Evolutionary conservation across 1,139 yeast species (phyloP), one percentile per base, ranked within the genome.

Genomic region (Nakaseomyces kungkrabaensis): DNA sequence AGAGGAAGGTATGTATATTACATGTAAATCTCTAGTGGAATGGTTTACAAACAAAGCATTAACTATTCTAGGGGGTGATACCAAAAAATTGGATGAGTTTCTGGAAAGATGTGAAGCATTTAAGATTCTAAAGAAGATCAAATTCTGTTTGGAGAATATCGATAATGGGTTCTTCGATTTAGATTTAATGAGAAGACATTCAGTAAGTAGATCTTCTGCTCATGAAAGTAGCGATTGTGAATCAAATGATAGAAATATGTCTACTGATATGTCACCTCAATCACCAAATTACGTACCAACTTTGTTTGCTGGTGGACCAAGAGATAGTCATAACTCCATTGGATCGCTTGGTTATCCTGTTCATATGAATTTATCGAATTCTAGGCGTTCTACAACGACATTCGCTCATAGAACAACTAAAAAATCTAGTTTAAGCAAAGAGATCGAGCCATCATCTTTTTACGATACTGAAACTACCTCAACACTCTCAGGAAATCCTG

Each of bases 161-260:
- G 83, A 79, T 59, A 85, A 82, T 61, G 87, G 87, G 0, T 76
- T 75, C 56, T 65, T 82, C 61, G 87, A 82, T 63, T 63, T 78
- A 42, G 73, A 76, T 0, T 65, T 82, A 38, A 66, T 82, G 59
- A 73, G 76, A 59, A 76, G 76, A 52, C 71, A 75, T 1, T 65
- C 72, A 5, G 66, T 65, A 48, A 65, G 60, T 6, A 50, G 54
- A 25, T 59, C 62, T 13, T 47, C 50, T 5, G 54, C 55, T 24
- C 57, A 59, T 13, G 52, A 52, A 9, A 55, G 53, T 17, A 56
- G 50, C 8, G 62, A 56, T 22, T 46, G 50, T 22, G 58, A 49
- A 3, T 37, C 38, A 13, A 5, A 22, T 24, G 52, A 50, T 9
- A 52, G 46, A 40, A 26, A 22, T 17, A 2, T 38, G 22, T 47